Percentiles rank a stretch among this genome's conserved stretches.
Conservation (phyloP, 331 rosid genomes). For the Acacia concinna region DNA sequence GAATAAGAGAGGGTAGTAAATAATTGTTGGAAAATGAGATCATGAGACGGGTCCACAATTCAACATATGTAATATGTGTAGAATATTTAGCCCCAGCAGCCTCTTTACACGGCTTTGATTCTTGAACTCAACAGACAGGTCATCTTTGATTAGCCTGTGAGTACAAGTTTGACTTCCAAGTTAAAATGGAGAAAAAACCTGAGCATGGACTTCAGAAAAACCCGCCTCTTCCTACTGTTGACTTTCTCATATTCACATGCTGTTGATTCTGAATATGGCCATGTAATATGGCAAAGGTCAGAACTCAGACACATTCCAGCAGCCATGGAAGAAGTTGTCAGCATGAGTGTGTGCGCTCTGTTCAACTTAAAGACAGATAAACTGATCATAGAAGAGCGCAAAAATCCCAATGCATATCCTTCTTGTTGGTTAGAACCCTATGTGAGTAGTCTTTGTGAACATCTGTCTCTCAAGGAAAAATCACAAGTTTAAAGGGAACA, state of each 20-base stretch:
- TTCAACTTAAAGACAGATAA: not conserved
- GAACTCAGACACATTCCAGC: not conserved
- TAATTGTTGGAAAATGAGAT: not conserved
- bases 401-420: not conserved
- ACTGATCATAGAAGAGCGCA: not conserved
- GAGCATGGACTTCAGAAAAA: not conserved
- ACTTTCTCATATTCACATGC: not conserved
- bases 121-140: not conserved
- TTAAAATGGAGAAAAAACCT: not conserved
- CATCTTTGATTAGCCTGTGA: not conserved
- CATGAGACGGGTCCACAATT: not conserved
- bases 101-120: not conserved
- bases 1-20: too few species aligned
- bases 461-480: too few species aligned
- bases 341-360: not conserved
- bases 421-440: too few species aligned
- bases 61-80: not conserved
- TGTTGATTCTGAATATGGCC: not conserved
- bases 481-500: too few species aligned
- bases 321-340: not conserved
- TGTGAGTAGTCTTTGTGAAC: too few species aligned
- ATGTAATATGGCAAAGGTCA: not conserved
- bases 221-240: not conserved
- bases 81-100: not conserved
- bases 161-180: slow-evolving; percentile 12